Base-by-base conservation (phyloP, 768 basidiomycete genomes). In the Dacryopinax primogenitus region DNA sequence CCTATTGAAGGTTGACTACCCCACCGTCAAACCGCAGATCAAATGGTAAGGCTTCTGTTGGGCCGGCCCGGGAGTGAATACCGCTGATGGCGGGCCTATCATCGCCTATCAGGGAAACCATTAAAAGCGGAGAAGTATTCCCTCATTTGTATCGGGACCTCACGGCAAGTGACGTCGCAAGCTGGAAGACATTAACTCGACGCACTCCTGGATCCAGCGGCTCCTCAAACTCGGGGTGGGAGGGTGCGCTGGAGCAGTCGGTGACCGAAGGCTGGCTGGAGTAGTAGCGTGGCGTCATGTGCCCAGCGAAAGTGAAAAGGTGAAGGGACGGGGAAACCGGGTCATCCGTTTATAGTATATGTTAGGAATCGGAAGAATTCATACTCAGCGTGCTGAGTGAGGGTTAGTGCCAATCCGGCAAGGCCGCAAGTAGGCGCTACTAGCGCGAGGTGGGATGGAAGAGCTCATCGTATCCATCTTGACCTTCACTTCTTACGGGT, bases 91-190 rank as follows among this genome's bases (percentile, higher is more conserved):
- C 23, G 51, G 26, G 21, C 15, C 13, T 15, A 32, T 58, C 26
- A 32, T 7, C 13, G 3, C 51, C 23, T 58, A 58, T 58, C 30
- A 58, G 51, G 51, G 51, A 58, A 32, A 58, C 51, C 51, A 58
- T 58, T 30, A 58, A 58, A 32, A 58, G 51, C 51, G 51, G 51
- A 13, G 51, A 58, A 58, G 51, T 58, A 28, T 58, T 58, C 51
- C 51, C 51, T 58, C 51, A 58, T 58, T 58, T 58, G 51, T 58
- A 58, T 21, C 51, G 51, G 51, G 51, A 58, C 21, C 51, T 58
- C 51, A 58, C 51, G 51, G 51, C 51, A 21, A 58, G 30, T 58
- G 51, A 58, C 51, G 26, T 58, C 30, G 51, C 51, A 4, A 30
- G 51, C 51, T 58, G 51, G 51, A 58, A 58, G 51, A 58, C 51